These are phyloP conservation scores for Austroboletus niveus DNA, from an alignment of 1,284 basidiomycete species.

Conservation along the genomic window DNA sequence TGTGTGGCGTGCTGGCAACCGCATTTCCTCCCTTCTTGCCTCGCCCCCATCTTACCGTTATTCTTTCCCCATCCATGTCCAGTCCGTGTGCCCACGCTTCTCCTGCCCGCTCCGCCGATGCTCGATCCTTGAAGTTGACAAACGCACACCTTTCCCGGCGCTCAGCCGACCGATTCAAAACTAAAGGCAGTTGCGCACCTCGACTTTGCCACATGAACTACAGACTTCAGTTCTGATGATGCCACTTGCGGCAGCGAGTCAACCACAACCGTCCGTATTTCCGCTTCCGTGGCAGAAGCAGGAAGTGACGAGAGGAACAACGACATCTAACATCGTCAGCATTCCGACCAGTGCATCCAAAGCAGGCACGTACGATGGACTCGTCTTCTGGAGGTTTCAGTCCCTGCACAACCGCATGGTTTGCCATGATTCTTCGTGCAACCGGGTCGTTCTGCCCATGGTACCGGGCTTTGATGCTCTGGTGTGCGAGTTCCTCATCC, in stretches of 20 bases:
- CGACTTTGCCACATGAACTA: slow-evolving; percentile 85
- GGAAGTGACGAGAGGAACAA: slow-evolving; percentile 90
- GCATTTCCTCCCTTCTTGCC: slow-evolving; percentile 44
- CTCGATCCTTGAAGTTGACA: slow-evolving; percentile 85
- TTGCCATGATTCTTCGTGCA: slow-evolving; percentile 80
- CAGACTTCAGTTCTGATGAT: slow-evolving; percentile 70
- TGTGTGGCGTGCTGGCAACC: slow-evolving; percentile 5
- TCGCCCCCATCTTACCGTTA: slow-evolving; percentile 86
- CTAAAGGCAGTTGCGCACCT: slow-evolving; percentile 40
- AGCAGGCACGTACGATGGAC: slow-evolving; percentile 63
- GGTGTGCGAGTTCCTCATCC: slow-evolving; percentile 81
- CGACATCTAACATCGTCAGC: slow-evolving; percentile 65
- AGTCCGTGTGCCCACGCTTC: slow-evolving; percentile 85
- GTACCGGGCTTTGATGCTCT: slow-evolving; percentile 91
- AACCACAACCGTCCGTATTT: slow-evolving; percentile 75
- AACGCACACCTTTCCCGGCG: slow-evolving; percentile 81
- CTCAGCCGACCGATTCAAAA: slow-evolving; percentile 13
- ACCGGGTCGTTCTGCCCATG: slow-evolving; percentile 90
- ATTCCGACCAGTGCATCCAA: neutral
- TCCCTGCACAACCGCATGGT: slow-evolving; percentile 74
- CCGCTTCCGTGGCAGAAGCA: slow-evolving; percentile 67
- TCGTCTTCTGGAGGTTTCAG: slow-evolving; percentile 88
- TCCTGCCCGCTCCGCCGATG: slow-evolving; percentile 82
- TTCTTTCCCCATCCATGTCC: slow-evolving; percentile 75
- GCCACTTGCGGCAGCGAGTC: slow-evolving; percentile 70